phyloP scores from a whole-genome alignment of 2,329 filamentous ascomycete genomes.

The Alternaria viburni region DNA sequence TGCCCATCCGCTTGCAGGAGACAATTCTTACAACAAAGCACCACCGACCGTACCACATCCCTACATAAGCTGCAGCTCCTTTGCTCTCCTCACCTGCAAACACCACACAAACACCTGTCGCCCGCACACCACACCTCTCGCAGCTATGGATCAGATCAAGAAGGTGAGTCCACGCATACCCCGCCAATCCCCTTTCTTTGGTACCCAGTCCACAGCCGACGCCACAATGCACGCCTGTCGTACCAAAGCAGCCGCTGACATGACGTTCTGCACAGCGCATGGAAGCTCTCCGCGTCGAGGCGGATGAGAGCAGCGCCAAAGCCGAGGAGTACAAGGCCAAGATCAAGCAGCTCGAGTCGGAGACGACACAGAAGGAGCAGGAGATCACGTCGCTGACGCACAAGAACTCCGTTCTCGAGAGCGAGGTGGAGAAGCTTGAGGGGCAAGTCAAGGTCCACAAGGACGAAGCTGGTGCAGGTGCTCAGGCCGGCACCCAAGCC shows the following conservation, averaged over 20 bases:
- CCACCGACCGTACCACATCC: conserved; percentile 13
- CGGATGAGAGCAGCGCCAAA: conserved; percentile 81
- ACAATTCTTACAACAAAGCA: conserved; percentile 34
- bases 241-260: conserved; percentile 27
- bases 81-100: conserved; percentile 4
- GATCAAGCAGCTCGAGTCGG: conserved; percentile 90
- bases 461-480: conserved; percentile 80
- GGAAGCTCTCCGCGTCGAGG: conserved; percentile 91
- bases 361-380: conserved; percentile 95
- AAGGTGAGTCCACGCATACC: conserved; percentile 68
- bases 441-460: conserved; percentile 83
- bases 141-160: conserved; percentile 84
- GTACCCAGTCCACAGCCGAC: conserved; percentile 14
- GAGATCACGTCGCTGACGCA: conserved; percentile 96
- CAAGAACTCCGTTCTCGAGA: conserved; percentile 91
- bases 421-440: conserved; percentile 93
- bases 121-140: conserved; percentile 15
- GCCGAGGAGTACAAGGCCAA: conserved; percentile 86
- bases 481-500: conserved; percentile 84
- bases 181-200: conserved; percentile 37
- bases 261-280: conserved; percentile 71
- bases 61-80: conserved; percentile 10
- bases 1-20: conserved; percentile 15
- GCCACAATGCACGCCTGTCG: conserved; percentile 11
- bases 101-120: conserved; percentile 5